Base-by-base conservation (phyloP, 2,329 filamentous ascomycete species). In the Macrophomina pseudophaseolina region DNA sequence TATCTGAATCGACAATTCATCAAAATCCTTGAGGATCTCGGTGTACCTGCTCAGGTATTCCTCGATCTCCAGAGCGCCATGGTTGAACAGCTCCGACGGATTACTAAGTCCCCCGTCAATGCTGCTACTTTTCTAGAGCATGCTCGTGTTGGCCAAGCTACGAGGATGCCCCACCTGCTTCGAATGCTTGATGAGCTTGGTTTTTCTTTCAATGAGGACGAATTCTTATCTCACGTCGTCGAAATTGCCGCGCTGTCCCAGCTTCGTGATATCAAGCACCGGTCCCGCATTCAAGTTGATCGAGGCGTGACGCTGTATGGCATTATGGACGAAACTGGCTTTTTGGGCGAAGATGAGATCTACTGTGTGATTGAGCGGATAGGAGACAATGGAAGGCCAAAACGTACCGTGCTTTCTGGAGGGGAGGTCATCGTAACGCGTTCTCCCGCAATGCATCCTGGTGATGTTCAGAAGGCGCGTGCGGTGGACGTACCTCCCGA, bases 11-110 rank as follows among this genome's bases (percentile, higher is more conserved):
- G 90, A 0, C 91, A 92, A 70, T 83, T 94, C 68, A 93, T 96
- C 79, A 96, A 96, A 74, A 93, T 96, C 5, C 76, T 97, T 0
- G 93, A 97, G 73, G 93, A 96, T 70, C 88, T 94, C 75, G 84
- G 85, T 0, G 87, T 91, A 0, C 74, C 82, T 0, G 73, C 80
- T 1, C 66, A 77, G 0, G 90, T 86, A 74, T 94, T 97, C 70
- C 73, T 90, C 11, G 72, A 82, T 0, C 78, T 92, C 1, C 92
- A 95, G 75, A 79, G 82, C 0, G 79, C 80, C n/a, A 89, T 89
- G 33, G 78, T 95, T 3, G 70, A 83, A 0, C 80, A 84, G 12
- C 80, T 96, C 4, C 84, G 87, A 3, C 77, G 78, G 11, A 87
- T 90, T 54, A 89, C 89, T 0, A 78, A 83, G 0, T 85, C 82